Evolutionary conservation across 495 filamentous ascomycete genomes (phyloP), one percentile per base, ranked within the genome.

Genomic region (Staphylotrichum longicolle): DNA sequence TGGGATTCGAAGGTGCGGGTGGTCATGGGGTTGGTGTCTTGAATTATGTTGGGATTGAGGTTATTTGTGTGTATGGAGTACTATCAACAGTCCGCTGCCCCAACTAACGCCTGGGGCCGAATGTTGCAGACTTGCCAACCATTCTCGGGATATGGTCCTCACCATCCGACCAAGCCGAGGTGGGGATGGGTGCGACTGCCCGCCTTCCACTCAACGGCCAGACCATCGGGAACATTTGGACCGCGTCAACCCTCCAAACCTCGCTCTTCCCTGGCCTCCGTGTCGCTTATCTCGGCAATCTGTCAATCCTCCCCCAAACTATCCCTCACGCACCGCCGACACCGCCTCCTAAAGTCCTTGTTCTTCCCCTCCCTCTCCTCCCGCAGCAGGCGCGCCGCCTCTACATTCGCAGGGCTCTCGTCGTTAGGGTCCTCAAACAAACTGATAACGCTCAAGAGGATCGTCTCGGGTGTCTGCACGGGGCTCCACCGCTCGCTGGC

Each of bases 381-480:
- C 33, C 94, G 81, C 86, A 96, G 89, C 72, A 97, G 66, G 49
- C 87, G 79, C 10, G 91, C 93, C 1, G 94, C 94, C 71, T 98
- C 94, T 8, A 97, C 84, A 70, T 98, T 98, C 3, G 94, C 94
- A 1, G 95, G 91, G 66, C 88, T 93, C 82, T 98, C 94, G 64
- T 94, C 90, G 70, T 98, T 98, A 35, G 95, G 94, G 65, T 88
- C 89, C 53, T 88, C 87, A 48, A 98, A 88, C 84, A 98, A 88
- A 64, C 89, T 93, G 69, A 98, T 95, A 12, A 96, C 91, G 58
- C 88, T 93, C 8, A 98, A 72, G 12, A 98, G 78, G 57, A 98
- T 98, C 4, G 91, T 93, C 77, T 98, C 95, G 49, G 96, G 95
- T 2, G 90, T 93, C 74, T 98, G 94, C 2, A 98, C 94, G n/a